Base-by-base conservation (phyloP, 2,329 filamentous ascomycete genomes). In the Pseudogymnoascus sp. region DNA sequence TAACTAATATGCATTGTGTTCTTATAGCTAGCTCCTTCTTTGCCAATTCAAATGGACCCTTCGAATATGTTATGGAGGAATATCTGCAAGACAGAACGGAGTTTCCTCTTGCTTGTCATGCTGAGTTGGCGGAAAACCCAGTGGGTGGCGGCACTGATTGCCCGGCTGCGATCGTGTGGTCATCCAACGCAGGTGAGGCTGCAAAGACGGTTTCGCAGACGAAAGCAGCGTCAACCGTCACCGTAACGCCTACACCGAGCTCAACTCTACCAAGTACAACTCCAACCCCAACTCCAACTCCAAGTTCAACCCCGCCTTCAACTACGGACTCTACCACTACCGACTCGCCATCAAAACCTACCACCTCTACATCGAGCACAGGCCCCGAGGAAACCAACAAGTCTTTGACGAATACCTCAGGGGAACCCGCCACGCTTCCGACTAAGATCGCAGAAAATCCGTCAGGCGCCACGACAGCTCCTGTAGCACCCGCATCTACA, bases 181-280 rank as follows among this genome's bases (percentile, higher is more conserved):
- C 62, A n/a, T 62, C 60, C 18, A 42, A 65, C 6, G 23, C 59
- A 23, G 44, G 42, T 23, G 25, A 28, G 34, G 46, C 42, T 3
- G 63, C 64, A 2, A 66, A 61, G 44, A 67, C 70, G 7, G 66
- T 59, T 4, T 72, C 70, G 2, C 66, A 75, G 25, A 71, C 69
- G 18, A 34, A 10, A 66, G 65, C 21, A 65, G 61, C 40, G 62
- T 62, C 18, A 56, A 59, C 34, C 42, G 36, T 14, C 12, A 63
- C 38, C 34, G 62, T n/a, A 62, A 59, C 38, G 18, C 34, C 38
- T 34, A 62, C 37, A 10, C 21, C n/a, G 28, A 62, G 11, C 21
- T 71, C 31, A 0, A 31, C 28, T 2, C 70, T 69, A 1, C 68
- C 67, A 60, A 16, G 23, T 16, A 7, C 64, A 44, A 64, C 64